Evolutionary conservation across 2,329 filamentous ascomycete genomes (phyloP), one percentile per base, ranked within the genome.

Genomic region (Coniosporium tulheliwenetii): DNA sequence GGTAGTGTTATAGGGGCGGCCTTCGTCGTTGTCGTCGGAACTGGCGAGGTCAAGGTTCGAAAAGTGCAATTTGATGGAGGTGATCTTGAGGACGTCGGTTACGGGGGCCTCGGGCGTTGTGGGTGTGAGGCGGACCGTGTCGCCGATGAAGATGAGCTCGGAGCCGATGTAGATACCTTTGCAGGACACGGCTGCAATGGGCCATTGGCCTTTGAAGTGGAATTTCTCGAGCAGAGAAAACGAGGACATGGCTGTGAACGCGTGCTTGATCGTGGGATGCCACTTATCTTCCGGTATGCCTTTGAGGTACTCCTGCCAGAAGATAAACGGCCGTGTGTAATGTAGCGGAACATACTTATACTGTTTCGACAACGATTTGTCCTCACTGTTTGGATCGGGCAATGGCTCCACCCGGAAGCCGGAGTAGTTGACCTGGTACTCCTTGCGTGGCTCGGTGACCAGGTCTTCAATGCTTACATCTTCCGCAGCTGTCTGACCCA

Each of bases 351-450:
- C 60, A 45, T 76, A 77, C 43, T 62, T 69, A 48, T 73, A 69
- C 42, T 70, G 69, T 41, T 68, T 64, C 0, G 69, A 72, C 2
- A 64, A 56, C 5, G 59, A 58, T 48, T 77, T 78, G 10, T 33
- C 32, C 1, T 55, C 45, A 14, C 45, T 42, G 45, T 71, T 66
- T 0, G 69, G 66, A 44, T 73, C 56, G 0, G 73, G 65, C 10
- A 76, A 54, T 0, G 70, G 71, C 47, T 79, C 74, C 1, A 79
- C 59, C 0, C 74, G 67, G 42, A 74, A 70, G 0, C 73, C 73
- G 19, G 67, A 66, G 43, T 66, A 65, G 41, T 65, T 70, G 10
- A 74, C 52, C 10, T 56, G 62, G 30, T 50, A 58, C 31, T 56
- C 48, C 37, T 67, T 65, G 2, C 61, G 54, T 12, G 32, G 13